Evolutionary conservation across 768 basidiomycete genomes (phyloP), one percentile per base, ranked within the genome.

Genomic region (Symmetrospora coprosmae): DNA sequence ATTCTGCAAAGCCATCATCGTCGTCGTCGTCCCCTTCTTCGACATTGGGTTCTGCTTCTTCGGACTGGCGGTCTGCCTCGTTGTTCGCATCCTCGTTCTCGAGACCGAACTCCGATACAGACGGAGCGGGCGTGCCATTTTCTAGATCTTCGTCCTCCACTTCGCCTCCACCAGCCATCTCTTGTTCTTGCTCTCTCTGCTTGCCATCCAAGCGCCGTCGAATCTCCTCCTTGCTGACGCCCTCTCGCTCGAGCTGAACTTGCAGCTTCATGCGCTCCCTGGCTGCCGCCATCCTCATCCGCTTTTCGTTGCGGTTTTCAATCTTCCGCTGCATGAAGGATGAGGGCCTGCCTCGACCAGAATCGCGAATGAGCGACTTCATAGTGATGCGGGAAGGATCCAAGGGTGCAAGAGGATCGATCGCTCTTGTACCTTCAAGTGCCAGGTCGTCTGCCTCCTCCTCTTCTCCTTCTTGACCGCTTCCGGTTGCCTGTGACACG

Each of bases 1-100:
- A 74, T 68, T 88, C 88, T 67, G 85, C 82, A 64, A 87, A 86
- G 2, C 61, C 68, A 23, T 65, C 69, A 16, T 78, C 82, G 43
- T 78, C 76, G 16, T 78, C 82, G 43, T 78, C 76, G 1, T 76
- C 79, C 30, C 76, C 78, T n/a, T 76, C 74, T 14, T 45, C 55
- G 14, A 70, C n/a, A n/a, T n/a, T n/a, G n/a, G n/a, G n/a, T n/a
- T n/a, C n/a, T 19, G 59, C 53, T 28, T 66, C 41, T 65, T 64
- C 66, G 11, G 50, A 52, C 6, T 40, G 64, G 0, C 53, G 45
- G 5, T 62, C 66, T 19, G 60, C 58, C 8, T 59, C 50, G 25
- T 46, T 21, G 21, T 46, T 21, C 11, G n/a, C 25, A 9, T 9
- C 45, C 9, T 46, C 45, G 45, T n/a, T n/a, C n/a, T n/a, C n/a